phyloP scores from a whole-genome alignment of 2,329 filamentous ascomycete genomes.

The Chaetomium strumarium region DNA sequence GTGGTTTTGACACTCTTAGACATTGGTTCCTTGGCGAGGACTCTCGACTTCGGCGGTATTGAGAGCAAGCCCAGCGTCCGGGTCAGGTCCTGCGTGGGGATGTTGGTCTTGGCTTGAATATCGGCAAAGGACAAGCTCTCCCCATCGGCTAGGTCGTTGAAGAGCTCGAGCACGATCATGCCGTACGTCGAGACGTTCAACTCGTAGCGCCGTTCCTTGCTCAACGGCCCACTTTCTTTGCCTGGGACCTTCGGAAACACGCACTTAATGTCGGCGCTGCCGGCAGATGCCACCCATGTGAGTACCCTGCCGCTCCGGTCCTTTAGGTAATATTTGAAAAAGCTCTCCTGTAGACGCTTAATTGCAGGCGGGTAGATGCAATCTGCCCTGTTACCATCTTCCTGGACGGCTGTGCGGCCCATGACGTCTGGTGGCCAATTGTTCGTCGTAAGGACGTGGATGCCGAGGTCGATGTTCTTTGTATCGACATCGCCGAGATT shows the following conservation, averaged over 20 bases:
- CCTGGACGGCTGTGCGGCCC: conserved; percentile 51
- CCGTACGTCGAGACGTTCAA: conserved; percentile 88
- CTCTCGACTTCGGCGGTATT: conserved; percentile 73
- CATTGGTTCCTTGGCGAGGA: conserved; percentile 74
- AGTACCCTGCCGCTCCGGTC: conserved; percentile 84
- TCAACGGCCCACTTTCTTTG: conserved; percentile 56
- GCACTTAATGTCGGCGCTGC: conserved; percentile 81
- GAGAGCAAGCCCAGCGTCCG: conserved; percentile 76
- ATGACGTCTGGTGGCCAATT: conserved; percentile 93
- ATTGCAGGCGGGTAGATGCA: conserved; percentile 74
- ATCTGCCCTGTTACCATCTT: conserved; percentile 38
- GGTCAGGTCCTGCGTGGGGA: conserved; percentile 66
- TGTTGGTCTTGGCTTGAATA: conserved; percentile 76
- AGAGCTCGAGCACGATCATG: conserved; percentile 84
- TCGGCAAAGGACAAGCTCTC: conserved; percentile 60
- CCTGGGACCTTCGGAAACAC: conserved; percentile 66
- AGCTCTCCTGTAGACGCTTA: conserved; percentile 70
- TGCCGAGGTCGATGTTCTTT: conserved; percentile 68
- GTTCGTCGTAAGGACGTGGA: conserved; percentile 85
- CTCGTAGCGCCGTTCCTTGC: conserved; percentile 71
- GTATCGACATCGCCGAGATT: conserved; percentile 46
- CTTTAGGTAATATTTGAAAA: conserved; percentile 80
- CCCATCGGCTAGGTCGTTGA: conserved; percentile 65
- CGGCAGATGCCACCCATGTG: conserved; percentile 68
- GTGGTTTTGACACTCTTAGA: conserved; percentile 69